Conservation (phyloP, 202 grass and related monocot genomes). For the Panicum virgatum region DNA sequence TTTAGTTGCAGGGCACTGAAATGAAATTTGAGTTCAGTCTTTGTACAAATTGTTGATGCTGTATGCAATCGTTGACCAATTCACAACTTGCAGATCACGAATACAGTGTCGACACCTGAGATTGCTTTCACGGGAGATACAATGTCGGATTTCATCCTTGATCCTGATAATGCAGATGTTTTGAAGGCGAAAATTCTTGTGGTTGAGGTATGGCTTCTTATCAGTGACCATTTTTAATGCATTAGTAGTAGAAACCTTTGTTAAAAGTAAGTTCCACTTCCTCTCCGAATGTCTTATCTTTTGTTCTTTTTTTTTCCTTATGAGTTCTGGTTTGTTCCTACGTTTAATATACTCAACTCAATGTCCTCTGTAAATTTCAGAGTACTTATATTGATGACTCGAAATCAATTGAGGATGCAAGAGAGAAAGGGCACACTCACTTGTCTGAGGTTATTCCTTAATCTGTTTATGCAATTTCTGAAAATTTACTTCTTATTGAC, state of each 20-base stretch:
- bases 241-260: not conserved
- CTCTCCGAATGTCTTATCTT: not conserved
- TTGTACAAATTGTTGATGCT: not conserved
- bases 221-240: not conserved
- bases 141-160: conserved; percentile 88
- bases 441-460: conserved; percentile 65
- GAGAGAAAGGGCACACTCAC: conserved; percentile 80
- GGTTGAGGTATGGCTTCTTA: not conserved
- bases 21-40: not conserved
- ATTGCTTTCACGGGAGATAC: conserved; percentile 53
- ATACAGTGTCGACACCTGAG: conserved; percentile 73
- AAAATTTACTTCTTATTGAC: not conserved
- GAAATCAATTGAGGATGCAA: conserved; percentile 67
- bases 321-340: not conserved
- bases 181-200: conserved; percentile 66
- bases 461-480: not conserved
- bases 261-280: not conserved
- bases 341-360: conserved; percentile 7
- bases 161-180: conserved; percentile 72
- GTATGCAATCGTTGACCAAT: not conserved
- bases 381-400: conserved; percentile 72
- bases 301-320: not conserved
- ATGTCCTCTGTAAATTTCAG: conserved; percentile 44
- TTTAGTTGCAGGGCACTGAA: conserved; percentile 26
- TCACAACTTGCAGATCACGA: conserved; percentile 51